Base-by-base conservation (phyloP, 805 yeast genomes). In the Kodamaea kakaduensis region DNA sequence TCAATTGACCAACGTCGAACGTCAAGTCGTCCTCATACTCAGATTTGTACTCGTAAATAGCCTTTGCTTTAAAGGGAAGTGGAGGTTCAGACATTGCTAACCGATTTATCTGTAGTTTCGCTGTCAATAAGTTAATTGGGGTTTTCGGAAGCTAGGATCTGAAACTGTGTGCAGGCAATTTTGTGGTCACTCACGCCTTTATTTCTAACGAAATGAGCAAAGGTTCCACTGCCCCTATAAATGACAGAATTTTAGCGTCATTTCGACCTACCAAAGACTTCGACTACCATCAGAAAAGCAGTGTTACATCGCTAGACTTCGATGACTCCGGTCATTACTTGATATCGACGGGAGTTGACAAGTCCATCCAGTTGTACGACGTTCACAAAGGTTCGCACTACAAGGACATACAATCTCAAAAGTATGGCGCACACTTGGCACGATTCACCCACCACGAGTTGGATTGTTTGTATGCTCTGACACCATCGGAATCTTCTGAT, bases 371-470 rank as follows among this genome's bases (percentile, higher is more conserved):
- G 50, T 62, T 93, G 13, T 90, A 87, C 56, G 95, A 90, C 59
- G 64, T 74, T 13, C 61, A 73, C 21, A 71, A 72, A 41, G 97
- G 96, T 5, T 67, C 72, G 36, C 83, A 78, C 43, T 49, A 71
- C 28, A 84, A 81, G 47, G 76, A 87, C 3, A 72, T 85, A 6
- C 81, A 76, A 40, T 81, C 93, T 18, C 89, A 88, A 61, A 93
- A 93, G 53, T 93, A 93, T 49, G 98, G 98, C 1, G 84, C 88
- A 38, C 88, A 86, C 51, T 60, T 85, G 24, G 96, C 96, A 2
- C 69, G 78, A 30, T 93, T 93, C 56, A 79, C 96, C 1, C 94
- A 83, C 50, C 71, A 74, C 27, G 79, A 78, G 29, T 69, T 74
- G 38, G 78, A 80, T 47, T 81, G 93, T 50, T 67, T 90, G 10